Base-by-base conservation (phyloP, 257 asterid species). In the Solanum appendiculatum region DNA sequence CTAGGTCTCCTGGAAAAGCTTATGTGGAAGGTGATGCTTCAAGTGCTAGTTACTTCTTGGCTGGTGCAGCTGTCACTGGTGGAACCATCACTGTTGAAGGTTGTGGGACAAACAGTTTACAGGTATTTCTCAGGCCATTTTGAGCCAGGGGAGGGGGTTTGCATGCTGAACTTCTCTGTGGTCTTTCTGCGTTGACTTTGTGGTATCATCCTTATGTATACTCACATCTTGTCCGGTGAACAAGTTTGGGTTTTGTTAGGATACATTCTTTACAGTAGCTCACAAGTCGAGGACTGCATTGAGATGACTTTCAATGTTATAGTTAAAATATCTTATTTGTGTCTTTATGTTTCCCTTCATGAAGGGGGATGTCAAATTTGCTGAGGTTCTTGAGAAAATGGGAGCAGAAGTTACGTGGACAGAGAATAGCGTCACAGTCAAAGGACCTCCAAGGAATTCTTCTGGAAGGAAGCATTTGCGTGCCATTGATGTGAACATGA, bases 1-100 rank as follows among this genome's bases (percentile, higher is more conserved):
- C 15, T 80, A 97, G 99, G 91, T 97, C 99, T 81, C 99, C 99
- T 46, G 99, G 99, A 84, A 96, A 96, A 51, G 95, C 98, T 82
- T 96, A 89, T 85, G 99, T 97, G 16, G 99, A 97, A 95, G 99
- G 99, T 81, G 99, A 97, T 89, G 99, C 99, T 84, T 97, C 99
- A n/a, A 97, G 99, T 83, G 99, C 99, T 87, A 97, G 99, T 88
- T 97, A 97, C 94, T 97, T 97, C 93, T 93, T 97, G 94, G 99
- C 99, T 68, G 99, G 99, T 86, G 99, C 99, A 44, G 99, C 80
- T 20, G 80, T 72, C 46, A 72, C 46, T 9, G 80, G 80, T 86
- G 99, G 99, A 88, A 96, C 98, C 48, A 40, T 90, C 70, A 91
- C 98, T 4, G 99, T 96, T 86, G 98, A 97, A 94, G 99, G 99